Evolutionary conservation across 169 alveolate genomes (phyloP).

Genomic region (Plasmodium knowlesi): DNA sequence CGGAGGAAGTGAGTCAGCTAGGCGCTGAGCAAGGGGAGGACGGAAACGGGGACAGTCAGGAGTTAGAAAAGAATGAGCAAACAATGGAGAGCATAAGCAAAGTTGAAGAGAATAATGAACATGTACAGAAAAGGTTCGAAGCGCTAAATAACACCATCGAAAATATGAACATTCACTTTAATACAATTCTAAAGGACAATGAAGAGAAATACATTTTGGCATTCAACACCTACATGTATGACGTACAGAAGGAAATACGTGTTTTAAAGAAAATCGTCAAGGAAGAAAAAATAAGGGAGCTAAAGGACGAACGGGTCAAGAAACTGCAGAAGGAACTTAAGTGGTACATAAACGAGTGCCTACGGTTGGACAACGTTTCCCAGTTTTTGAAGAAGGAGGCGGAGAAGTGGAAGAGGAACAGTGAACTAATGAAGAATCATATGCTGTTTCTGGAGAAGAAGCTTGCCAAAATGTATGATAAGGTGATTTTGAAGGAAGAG

Average conservation of each 20-base stretch:
- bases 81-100: background rate
- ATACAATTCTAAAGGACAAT: slow-evolving; percentile 45
- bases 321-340: slow-evolving; percentile 63
- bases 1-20: slow-evolving; percentile 5
- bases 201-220: slow-evolving; percentile 71
- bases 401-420: slow-evolving; percentile 75
- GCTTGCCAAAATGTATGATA: slow-evolving; percentile 36
- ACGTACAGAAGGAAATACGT: slow-evolving; percentile 65
- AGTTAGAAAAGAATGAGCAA: background rate
- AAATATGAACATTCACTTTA: slow-evolving; percentile 47
- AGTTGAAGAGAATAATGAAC: slow-evolving; percentile 1
- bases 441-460: slow-evolving; percentile 62
- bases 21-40: background rate
- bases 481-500: slow-evolving; percentile 23
- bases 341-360: slow-evolving; percentile 71
- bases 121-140: slow-evolving; percentile 51
- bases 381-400: slow-evolving; percentile 70
- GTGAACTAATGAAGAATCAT: slow-evolving; percentile 66
- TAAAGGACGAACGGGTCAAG: slow-evolving; percentile 60
- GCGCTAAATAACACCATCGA: slow-evolving; percentile 52
- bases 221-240: slow-evolving; percentile 72
- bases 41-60: background rate
- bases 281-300: slow-evolving; percentile 66
- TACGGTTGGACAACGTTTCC: slow-evolving; percentile 52
- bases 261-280: slow-evolving; percentile 49